Base-by-base conservation (phyloP, 208 protist species). In the Acanthamoeba culbertsoni region DNA sequence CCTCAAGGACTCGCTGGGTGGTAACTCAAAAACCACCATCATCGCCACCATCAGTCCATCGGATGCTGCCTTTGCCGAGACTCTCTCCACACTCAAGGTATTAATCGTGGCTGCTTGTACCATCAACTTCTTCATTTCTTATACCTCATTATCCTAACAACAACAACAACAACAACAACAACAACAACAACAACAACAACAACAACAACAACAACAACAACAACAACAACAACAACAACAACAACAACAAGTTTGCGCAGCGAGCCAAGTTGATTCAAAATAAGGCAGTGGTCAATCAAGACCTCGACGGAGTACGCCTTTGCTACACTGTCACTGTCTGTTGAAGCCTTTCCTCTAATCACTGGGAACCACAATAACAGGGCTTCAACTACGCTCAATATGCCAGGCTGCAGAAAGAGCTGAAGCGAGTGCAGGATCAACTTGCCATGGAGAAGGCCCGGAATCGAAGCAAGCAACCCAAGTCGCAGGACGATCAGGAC, bases 1-100 rank as follows among this genome's bases (percentile, higher is more conserved):
- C 45, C 77, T 95, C 1, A 95, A 95, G 86, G 94, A 95, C n/a
- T 96, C 94, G 46, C 71, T 96, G 26, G 93, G 95, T 31, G 94
- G 95, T 26, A 96, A 96, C 26, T 65, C 59, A 5, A 94, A 94
- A 42, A 96, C 95, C 14, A 95, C 53, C 28, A 93, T 97, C 18
- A 95, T 97, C 14, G 95, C 95, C 40, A 95, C 55, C 45, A 65
- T 97, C 31, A 94, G 55, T 43, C 95, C 94, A 2, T 35, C 55
- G 4, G 82, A 90, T 0, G 42, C 46, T 16, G 82, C 51, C 42
- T 95, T 93, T 5, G 31, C 28, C 0, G 95, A 96, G 79, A 94
- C 94, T 20, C 31, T 96, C 20, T 96, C 94, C 12, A 96, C 95
- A 8, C 55, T 96, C 28, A 86, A 93, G 77, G 77, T 88, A n/a